Percentiles rank a stretch among this genome's conserved stretches.
Conservation (phyloP, 129 eudicot species). For the Ambrosia trifida region DNA sequence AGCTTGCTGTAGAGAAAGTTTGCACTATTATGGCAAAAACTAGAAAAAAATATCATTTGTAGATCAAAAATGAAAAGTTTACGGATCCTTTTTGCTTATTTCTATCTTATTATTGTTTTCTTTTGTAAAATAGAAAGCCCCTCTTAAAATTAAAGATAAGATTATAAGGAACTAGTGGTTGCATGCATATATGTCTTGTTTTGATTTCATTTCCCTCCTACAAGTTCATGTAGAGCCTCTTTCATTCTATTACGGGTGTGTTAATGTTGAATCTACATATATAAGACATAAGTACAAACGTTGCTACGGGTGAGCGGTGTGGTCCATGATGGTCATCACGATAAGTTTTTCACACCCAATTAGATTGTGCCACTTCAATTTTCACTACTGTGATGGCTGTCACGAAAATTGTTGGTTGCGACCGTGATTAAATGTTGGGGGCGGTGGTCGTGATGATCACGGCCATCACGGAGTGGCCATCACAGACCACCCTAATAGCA, state of each 20-base stretch:
- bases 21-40: not conserved
- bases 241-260: not conserved
- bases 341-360: too few species aligned
- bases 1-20: conserved; percentile 14
- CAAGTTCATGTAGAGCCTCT: not conserved
- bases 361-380: too few species aligned
- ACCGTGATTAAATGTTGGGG: too few species aligned
- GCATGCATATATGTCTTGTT: conserved; percentile 8
- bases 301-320: too few species aligned
- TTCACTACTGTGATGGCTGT: too few species aligned
- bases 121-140: not conserved
- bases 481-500: too few species aligned
- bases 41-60: not conserved
- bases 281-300: too few species aligned
- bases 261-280: not conserved
- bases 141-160: too few species aligned
- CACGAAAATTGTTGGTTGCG: too few species aligned
- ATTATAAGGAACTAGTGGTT: not conserved
- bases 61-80: not conserved
- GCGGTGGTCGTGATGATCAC: too few species aligned
- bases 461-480: too few species aligned
- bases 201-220: not conserved
- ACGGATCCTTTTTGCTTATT: not conserved
- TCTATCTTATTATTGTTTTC: not conserved
- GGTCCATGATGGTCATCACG: too few species aligned